These are phyloP conservation scores for Dactylellina leptospora DNA, from an alignment of 2,329 filamentous ascomycete genomes.

Conservation along the genomic window DNA sequence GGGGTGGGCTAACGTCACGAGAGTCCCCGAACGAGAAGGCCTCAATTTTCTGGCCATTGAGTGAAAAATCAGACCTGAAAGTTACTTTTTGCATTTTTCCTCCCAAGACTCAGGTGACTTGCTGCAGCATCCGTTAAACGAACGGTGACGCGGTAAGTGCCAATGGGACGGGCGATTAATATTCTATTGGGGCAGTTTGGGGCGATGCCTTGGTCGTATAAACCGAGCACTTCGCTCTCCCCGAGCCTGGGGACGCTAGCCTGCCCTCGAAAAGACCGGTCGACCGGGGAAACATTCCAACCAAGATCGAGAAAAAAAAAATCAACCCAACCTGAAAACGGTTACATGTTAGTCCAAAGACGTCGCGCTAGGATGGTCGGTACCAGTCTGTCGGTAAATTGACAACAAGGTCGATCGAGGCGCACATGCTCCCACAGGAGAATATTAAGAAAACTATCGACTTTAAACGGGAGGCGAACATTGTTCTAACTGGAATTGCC, in stretches of 20 bases:
- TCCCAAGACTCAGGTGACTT: constrained; percentile 26
- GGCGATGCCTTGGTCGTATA: constrained; percentile 47
- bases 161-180: constrained; percentile 21
- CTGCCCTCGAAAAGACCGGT: constrained; percentile 3
- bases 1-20: constrained; percentile 22
- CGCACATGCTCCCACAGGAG: no score
- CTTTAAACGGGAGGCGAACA: no score
- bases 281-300: constrained; percentile 39
- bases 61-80: constrained; percentile 14
- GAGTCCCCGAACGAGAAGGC: constrained; percentile 2
- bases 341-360: constrained; percentile 50
- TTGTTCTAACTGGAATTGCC: no score
- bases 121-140: constrained; percentile 22
- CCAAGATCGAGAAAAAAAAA: not conserved
- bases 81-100: constrained; percentile 23
- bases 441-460: no score
- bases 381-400: constrained; percentile 51
- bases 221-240: constrained; percentile 22
- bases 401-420: constrained; percentile 38
- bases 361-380: constrained; percentile 48
- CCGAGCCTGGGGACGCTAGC: constrained; percentile 8
- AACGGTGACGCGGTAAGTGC: constrained; percentile 30
- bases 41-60: constrained; percentile 14
- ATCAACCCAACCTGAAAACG: constrained; percentile 45
- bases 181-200: constrained; percentile 24